Conservation (phyloP, 495 filamentous ascomycete species). For the Pseudevernia furfuracea region DNA sequence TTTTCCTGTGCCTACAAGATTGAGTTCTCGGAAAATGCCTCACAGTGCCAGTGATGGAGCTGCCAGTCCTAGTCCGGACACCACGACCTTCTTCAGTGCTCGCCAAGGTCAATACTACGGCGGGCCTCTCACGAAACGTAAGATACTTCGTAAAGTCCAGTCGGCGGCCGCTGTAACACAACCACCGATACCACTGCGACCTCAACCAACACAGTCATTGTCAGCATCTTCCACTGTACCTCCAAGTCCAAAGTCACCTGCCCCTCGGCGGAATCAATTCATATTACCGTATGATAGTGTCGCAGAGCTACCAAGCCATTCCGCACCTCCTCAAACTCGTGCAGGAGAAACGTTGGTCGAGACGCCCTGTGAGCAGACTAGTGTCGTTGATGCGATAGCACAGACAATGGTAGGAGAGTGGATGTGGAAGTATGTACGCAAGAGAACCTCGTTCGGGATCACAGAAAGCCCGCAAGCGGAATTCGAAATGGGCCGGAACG, state of each 20-base stretch:
- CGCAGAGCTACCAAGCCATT: constrained; percentile 11
- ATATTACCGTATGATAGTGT: constrained; percentile 17
- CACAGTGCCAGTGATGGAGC: constrained; percentile 68
- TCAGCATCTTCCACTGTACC: constrained; percentile 56
- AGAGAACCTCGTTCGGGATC: constrained; percentile 86
- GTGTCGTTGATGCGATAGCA: constrained; percentile 94
- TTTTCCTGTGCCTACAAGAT: constrained; percentile 83
- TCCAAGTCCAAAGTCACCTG: constrained; percentile 66
- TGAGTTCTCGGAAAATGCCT: constrained; percentile 74
- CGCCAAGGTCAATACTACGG: constrained; percentile 27
- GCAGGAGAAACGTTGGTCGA: constrained; percentile 30
- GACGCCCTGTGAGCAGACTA: constrained; percentile 58
- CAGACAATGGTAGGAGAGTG: constrained; percentile 98
- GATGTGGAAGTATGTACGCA: constrained; percentile 98
- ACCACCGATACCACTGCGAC: constrained; percentile 28
- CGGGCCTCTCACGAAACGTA: constrained; percentile 33
- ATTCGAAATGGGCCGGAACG: constrained; percentile 39
- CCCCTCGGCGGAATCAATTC: constrained; percentile 54
- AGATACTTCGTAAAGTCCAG: constrained; percentile 66
- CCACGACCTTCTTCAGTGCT: constrained; percentile 39
- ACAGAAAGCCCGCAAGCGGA: constrained; percentile 48
- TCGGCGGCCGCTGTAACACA: constrained; percentile 68
- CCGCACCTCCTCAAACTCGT: constrained; percentile 46
- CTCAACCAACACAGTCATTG: constrained; percentile 56
- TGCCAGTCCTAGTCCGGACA: constrained; percentile 65